Evolutionary conservation across 1,284 basidiomycete species (phyloP).

Genomic region (Sphagnurus paluster): DNA sequence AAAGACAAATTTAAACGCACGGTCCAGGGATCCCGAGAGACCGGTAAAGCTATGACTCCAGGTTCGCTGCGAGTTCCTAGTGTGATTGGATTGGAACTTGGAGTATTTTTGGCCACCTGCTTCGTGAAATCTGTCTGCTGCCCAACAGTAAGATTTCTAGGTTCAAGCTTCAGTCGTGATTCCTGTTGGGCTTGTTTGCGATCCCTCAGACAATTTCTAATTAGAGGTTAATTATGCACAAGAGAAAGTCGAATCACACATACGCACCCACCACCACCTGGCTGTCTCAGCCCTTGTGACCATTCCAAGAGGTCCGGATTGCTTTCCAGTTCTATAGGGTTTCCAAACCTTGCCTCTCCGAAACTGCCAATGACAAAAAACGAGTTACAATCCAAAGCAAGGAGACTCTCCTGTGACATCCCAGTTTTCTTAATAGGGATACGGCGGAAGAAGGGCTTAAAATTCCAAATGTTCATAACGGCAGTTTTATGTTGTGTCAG

Average conservation of each 20-base stretch:
- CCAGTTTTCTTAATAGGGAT: slow-evolving; percentile 38
- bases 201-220: slow-evolving; percentile 45
- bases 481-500: slow-evolving; percentile 33
- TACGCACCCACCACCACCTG: slow-evolving; percentile 56
- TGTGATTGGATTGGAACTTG: too few relatives aligned
- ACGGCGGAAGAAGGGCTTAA: slow-evolving; percentile 47
- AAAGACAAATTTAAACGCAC: slow-evolving; percentile 1
- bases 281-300: slow-evolving; percentile 48
- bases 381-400: slow-evolving; percentile 50
- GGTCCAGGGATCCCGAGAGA: slow-evolving; percentile 9
- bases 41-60: neutral
- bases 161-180: neutral
- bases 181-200: slow-evolving; percentile 23
- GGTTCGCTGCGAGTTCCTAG: neutral
- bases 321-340: slow-evolving; percentile 42
- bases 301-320: slow-evolving; percentile 44
- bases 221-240: neutral
- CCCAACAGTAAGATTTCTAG: neutral
- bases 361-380: slow-evolving; percentile 39
- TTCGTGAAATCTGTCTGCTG: too few relatives aligned
- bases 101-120: too few relatives aligned
- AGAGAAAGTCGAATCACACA: neutral
- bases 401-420: slow-evolving; percentile 35
- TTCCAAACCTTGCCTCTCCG: slow-evolving; percentile 44
- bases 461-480: slow-evolving; percentile 40